Conservation (phyloP, 371 early-diverging fungal genomes). For the Rhizopus delemar region DNA sequence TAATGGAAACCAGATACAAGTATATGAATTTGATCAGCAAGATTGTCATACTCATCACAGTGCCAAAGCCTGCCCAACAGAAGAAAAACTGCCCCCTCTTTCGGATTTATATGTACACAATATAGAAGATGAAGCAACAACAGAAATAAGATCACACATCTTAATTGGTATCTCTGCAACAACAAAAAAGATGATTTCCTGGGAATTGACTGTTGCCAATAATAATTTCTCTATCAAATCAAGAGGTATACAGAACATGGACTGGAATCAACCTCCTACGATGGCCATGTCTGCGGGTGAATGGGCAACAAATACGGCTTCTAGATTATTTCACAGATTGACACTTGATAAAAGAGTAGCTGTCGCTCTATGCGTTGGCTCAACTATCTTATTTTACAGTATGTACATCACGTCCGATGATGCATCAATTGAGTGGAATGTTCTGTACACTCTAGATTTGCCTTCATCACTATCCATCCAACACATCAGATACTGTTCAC, state of each 20-base stretch:
- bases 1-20: constrained; percentile 31
- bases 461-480: constrained; percentile 1
- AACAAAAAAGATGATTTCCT: constrained; percentile 19
- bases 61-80: constrained; percentile 2
- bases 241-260: constrained; percentile 10
- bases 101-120: constrained; percentile 38
- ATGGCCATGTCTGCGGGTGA: constrained; percentile 17
- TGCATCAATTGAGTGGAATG: constrained; percentile 25
- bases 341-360: constrained; percentile 5
- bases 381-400: constrained; percentile 18
- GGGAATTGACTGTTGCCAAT: constrained; percentile 24
- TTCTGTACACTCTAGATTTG: constrained; percentile 27
- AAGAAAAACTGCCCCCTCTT: constrained; percentile 4
- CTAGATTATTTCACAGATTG: constrained; percentile 24
- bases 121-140: constrained; percentile 12
- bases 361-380: constrained; percentile 14
- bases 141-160: constrained; percentile 16
- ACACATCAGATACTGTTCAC: constrained; percentile 18
- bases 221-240: constrained; percentile 8
- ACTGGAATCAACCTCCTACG: constrained; percentile 12
- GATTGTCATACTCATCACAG: constrained; percentile 39
- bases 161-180: constrained; percentile 31
- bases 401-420: neutral
- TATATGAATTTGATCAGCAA: constrained; percentile 33
- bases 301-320: constrained; percentile 27